Evolutionary conservation across 2,329 filamentous ascomycete genomes (phyloP), one percentile per base, ranked within the genome.

Genomic region (Cladophialophora carrionii): DNA sequence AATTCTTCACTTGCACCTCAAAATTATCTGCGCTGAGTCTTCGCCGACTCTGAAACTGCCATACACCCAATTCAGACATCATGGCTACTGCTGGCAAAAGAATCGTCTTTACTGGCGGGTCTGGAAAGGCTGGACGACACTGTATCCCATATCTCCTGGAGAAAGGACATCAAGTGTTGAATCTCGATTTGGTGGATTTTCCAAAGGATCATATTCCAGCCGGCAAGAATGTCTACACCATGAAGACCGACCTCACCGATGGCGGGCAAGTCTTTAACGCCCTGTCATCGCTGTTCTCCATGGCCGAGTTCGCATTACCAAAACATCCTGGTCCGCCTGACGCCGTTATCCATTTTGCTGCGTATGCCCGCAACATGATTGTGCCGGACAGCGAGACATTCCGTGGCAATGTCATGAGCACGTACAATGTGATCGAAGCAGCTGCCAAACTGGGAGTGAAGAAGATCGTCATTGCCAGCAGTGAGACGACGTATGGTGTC

Each of bases 351-450:
- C 86, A 89, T 73, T 84, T 88, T 58, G 84, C 81, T 14, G 85
- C 84, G 0, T 85, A 83, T 68, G 82, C 86, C 0, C 79, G 85
- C 29, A 85, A 86, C 70, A 82, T 88, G 81, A 78, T 88, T 1
- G 85, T 86, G 0, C 85, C 85, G 0, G 86, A 88, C 71, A 85
- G 83, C 58, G 84, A 87, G 71, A 83, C 80, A 58, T 88, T 86
- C 74, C 78, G 78, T 20, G 80, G 77, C 29, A 89, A 88, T 70
- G 80, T 83, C 0, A 76, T 78, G 0, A 79, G 81, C 9, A 85
- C 83, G 0, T 87, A 87, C 75, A 88, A 88, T 70, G 81, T 88
- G 26, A 81, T 88, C 67, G 86, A 88, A 74, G 84, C 85, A 0
- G 85, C 85, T 0, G 86, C 81, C 71, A 87, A 87, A 67, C 77